phyloP scores from a whole-genome alignment of 148 eudicot species.

The Rhododendron ferrugineum region DNA sequence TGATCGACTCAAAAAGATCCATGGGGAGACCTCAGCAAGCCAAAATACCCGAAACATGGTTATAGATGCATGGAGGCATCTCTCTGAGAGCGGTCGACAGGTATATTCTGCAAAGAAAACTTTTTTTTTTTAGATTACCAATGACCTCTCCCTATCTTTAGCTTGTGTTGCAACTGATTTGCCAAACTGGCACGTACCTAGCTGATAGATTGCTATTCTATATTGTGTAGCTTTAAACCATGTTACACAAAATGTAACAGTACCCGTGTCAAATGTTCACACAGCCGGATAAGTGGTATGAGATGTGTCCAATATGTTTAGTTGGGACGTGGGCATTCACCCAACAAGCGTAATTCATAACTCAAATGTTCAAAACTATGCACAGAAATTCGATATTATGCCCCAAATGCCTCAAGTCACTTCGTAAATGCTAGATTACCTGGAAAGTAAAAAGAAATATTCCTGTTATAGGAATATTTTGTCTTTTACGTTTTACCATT shows the following conservation, averaged over 20 bases:
- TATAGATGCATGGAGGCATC: slow-evolving; percentile 32
- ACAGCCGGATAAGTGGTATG: not conserved
- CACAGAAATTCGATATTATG: not conserved
- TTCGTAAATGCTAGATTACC: not conserved
- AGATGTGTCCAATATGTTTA: not conserved
- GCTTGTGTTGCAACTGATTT: not conserved
- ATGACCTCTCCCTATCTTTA: not conserved
- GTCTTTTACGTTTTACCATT: not conserved
- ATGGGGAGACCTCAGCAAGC: slow-evolving; percentile 27
- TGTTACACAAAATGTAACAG: not conserved
- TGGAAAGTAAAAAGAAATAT: not conserved
- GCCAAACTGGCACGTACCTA: not conserved
- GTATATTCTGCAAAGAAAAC: not conserved
- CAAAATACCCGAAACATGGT: slow-evolving; percentile 26
- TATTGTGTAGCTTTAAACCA: not conserved
- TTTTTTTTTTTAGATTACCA: not conserved
- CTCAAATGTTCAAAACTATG: not conserved
- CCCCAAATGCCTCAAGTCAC: not conserved
- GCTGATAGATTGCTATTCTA: not conserved
- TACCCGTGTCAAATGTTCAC: not conserved
- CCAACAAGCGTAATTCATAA: not conserved
- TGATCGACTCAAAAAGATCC: slow-evolving; percentile 23
- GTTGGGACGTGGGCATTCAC: not conserved
- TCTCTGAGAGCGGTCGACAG: slow-evolving; percentile 27
- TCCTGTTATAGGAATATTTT: not conserved